Base-by-base conservation (phyloP, 441 rosid genomes). In the Theobroma grandiflorum region DNA sequence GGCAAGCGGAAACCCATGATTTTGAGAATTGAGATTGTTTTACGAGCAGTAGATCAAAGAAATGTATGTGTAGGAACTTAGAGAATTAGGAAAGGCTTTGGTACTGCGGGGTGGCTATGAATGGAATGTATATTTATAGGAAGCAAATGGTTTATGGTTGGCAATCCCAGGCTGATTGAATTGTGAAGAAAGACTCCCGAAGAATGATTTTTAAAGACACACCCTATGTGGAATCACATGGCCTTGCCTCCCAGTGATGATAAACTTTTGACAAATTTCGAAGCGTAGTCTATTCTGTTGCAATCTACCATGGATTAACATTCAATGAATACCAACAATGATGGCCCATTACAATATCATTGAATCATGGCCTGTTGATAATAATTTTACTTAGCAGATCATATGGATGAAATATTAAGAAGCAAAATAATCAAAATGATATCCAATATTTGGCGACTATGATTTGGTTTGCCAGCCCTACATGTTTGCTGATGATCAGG, bases 1-100 rank as follows among this genome's bases (percentile, higher is more conserved):
- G 76, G 83, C 18, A 83, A 47, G 3, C 76, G 73, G 33, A 76
- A 55, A n/a, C 80, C 74, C 82, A 79, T 75, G 16, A 31, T 43
- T 33, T 2, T 62, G 8, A 4, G 67, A 33, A 33, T 33, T 33
- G 66, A 31, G 66, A 12, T 62, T 62, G 40, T 31, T 31, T 62
- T 12, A 62, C 8, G 2, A 59, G 64, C 0, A 40, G 42, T 3
- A 22, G 61, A 8, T 55, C 18, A 6, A 31, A 0, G 55, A 11
- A 12, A 4, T 20, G 40, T 6, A 38, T 43, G 35, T 6, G 22
- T 2, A 26, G 5, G 62, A 31, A 26, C 50, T 67, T 37, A 26
- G 33, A 58, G 68, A 58, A 77, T 16, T 4, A 22, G 22, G 35
- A n/a, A 53, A 22, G 16, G 4, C 57, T 45, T 47, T 20, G 35